A percentile compares a stretch with the other conserved stretches of the same genome.
These are phyloP conservation scores for Candida albicans DNA, from an alignment of 1,139 yeast genomes.

Conservation along the genomic window DNA sequence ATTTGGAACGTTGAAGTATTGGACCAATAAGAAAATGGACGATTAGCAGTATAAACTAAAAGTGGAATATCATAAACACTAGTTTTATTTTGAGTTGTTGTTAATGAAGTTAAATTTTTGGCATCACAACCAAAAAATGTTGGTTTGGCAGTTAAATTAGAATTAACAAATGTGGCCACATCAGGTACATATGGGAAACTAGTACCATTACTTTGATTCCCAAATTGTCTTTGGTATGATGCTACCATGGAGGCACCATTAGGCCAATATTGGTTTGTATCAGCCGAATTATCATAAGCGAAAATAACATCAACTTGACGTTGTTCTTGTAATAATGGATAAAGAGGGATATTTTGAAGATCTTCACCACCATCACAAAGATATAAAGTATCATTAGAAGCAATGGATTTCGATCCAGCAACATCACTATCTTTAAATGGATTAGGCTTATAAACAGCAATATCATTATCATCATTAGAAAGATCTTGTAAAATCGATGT, in stretches of 20 bases:
- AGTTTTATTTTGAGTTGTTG: conserved; percentile 19
- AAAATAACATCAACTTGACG: conserved; percentile 44
- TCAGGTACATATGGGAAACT: conserved; percentile 90
- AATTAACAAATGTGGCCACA: conserved; percentile 55
- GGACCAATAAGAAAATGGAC: conserved; percentile 64
- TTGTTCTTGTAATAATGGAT: conserved; percentile 40
- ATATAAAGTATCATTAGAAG: conserved; percentile 36
- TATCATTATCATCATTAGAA: conserved; percentile 42
- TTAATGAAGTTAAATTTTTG: conserved; percentile 56
- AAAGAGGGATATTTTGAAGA: conserved; percentile 41
- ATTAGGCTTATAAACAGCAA: conserved; percentile 51
- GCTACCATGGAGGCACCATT: conserved; percentile 38
- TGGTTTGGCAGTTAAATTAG: conserved; percentile 65
- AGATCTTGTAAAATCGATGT: conserved; percentile 46
- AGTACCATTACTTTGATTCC: conserved; percentile 58
- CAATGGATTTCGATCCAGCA: conserved; percentile 31
- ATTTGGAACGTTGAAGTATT: conserved; percentile 75
- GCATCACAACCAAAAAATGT: conserved; percentile 87
- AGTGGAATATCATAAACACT: conserved; percentile 59
- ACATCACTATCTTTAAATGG: conserved; percentile 50
- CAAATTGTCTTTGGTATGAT: conserved; percentile 72
- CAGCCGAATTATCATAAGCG: conserved; percentile 51
- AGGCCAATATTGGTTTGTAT: conserved; percentile 45
- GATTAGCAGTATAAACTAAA: conserved; percentile 76
- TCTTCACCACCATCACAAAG: conserved; percentile 50